phyloP scores from a whole-genome alignment of 2,329 filamentous ascomycete species.

The Monosporascus sp. region DNA sequence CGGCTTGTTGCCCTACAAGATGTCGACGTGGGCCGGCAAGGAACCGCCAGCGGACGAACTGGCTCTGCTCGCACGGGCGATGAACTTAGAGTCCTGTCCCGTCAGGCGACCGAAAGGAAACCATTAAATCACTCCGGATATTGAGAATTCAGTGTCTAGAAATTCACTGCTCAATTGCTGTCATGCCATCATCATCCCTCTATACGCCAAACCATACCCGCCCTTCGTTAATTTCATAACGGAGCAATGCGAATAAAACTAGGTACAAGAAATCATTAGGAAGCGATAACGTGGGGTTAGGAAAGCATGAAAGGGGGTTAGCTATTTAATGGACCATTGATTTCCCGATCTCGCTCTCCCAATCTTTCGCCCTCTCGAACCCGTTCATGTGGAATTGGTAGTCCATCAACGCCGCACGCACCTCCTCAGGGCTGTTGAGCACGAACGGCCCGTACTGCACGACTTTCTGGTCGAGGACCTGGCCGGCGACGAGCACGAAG shows the following conservation, averaged over 20 bases:
- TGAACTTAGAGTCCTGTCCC: conserved; percentile 16
- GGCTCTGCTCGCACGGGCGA: conserved; percentile 12
- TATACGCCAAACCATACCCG: conserved; percentile 8
- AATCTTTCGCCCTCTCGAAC: conserved; percentile 63
- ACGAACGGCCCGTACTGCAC: conserved; percentile 71
- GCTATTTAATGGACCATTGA: conserved; percentile 20
- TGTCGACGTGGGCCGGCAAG: conserved; percentile 8
- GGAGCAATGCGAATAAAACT: not conserved
- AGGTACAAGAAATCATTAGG: conserved; percentile 8
- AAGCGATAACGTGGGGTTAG: not conserved
- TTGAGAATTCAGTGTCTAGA: not conserved
- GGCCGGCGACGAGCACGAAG: conserved; percentile 62
- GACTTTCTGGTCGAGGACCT: conserved; percentile 63
- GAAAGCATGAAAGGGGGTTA: not conserved
- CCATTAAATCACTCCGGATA: not conserved
- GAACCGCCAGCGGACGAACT: conserved; percentile 15
- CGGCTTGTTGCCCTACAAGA: conserved; percentile 14
- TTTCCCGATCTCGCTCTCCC: conserved; percentile 55
- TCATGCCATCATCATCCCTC: conserved; percentile 3
- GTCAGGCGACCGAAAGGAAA: conserved; percentile 16
- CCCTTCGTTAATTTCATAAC: not conserved
- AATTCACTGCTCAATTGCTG: conserved; percentile 9
- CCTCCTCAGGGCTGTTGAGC: conserved; percentile 54
- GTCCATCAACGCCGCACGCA: conserved; percentile 62
- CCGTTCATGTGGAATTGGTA: conserved; percentile 61